Evolutionary conservation across 352 stramenopile species (phyloP), one percentile per base, ranked within the genome.

Genomic region (Pythium myriotylum): DNA sequence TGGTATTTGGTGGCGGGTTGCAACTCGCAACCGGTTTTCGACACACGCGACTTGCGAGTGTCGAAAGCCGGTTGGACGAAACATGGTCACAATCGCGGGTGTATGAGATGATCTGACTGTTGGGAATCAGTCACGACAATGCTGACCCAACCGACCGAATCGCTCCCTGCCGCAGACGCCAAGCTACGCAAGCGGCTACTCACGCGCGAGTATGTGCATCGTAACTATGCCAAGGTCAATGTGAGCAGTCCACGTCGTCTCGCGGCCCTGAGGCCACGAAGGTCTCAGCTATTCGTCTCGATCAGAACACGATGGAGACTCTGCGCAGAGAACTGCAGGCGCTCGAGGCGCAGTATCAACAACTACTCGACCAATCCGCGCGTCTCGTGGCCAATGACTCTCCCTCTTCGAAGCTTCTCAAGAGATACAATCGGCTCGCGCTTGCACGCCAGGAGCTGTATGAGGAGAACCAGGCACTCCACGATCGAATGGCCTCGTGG

Each of bases 381-480:
- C 5, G 29, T 10, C 29, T 35, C 29, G 10, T 10, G 13, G 14
- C 32, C 51, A 39, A 43, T 24, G 50, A 46, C 13, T n/a, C 3
- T 9, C 6, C 9, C 16, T 27, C 35, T n/a, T 12, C 19, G 20
- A 9, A 35, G 29, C 9, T 41, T 16, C 14, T 54, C 12, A 27
- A 50, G 17, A 26, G 48, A 14, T 55, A 52, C 41, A 46, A 40
- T 10, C 19, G 54, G 13, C 7, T 33, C 23, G 22, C 23, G 16
- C 59, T 59, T 41, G 45, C 50, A 29, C 35, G 52, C 27, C 40
- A 59, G 39, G 16, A 27, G 13, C 41, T 66, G 17, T 54, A 54
- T 22, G 22, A 13, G 4, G 59, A 59, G 22, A 59, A 59, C 50
- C 27, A 54, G 26, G 49, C 19, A 35, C 49, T 66, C 26, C 22